Evolutionary conservation across 257 asterid genomes (phyloP), one percentile per base, ranked within the genome.

Genomic region (Solanum chiquidenum): DNA sequence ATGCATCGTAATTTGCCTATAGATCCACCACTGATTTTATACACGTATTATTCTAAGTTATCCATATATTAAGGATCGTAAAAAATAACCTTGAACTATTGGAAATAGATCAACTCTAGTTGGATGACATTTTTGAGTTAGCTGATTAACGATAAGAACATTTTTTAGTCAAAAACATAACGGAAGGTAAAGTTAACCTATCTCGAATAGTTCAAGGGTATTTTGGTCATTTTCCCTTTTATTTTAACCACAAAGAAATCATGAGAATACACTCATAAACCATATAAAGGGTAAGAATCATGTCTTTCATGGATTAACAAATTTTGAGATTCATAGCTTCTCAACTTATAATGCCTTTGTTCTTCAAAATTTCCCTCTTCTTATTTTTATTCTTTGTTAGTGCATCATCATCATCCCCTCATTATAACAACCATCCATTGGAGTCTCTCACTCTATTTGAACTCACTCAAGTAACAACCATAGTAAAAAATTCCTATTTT

Each of bases 361-460:
- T 25, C 66, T 86, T 52, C 89, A 83, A 37, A 6, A 35, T 21
- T 74, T 31, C 58, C 83, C 66, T 89, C 72, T 60, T 89, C 83
- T 69, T 79, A 34, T 40, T 66, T 6, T 82, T 12, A 69, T 12
- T 88, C 84, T 84, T 90, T 84, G 85, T 83, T 89, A 40, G 0
- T 3, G 27, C 86, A 55, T 86, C 91, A 40, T 37, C 86, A 55
- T 86, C 91, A 40, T 87, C 91, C 60, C 7, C 88, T 84, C 88
- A 86, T 68, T 64, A 37, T 9, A 1, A 66, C 9, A 49, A 69
- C 86, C 95, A 94, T 49, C 98, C 95, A 21, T 62, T 95, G 66
- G 94, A 94, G 89, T 68, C 94, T 33, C 93, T 95, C 33, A 88
- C 95, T 77, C 94, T 90, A 20, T 79, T 10, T 16, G 97, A 95